Evolutionary conservation across 129 eudicot genomes (phyloP).

Genomic region (Heracleum sosnowskyi): DNA sequence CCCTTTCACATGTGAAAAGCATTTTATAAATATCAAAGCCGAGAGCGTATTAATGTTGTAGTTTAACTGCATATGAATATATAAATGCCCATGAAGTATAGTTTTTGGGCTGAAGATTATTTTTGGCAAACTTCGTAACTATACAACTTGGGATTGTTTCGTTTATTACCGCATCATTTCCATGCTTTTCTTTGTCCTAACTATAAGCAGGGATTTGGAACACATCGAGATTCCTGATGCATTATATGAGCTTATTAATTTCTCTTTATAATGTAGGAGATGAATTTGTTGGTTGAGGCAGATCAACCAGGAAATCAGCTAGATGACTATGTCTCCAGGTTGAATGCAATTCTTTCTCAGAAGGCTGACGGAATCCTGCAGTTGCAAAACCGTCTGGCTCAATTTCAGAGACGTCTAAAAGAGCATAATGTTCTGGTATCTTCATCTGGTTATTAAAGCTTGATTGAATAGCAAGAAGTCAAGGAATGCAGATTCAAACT

Average conservation of each 20-base stretch:
- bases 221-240: background rate
- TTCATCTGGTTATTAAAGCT: constrained; percentile 44
- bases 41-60: background rate
- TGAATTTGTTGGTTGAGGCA: constrained; percentile 88
- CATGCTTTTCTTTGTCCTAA: background rate
- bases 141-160: background rate
- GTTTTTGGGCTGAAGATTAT: background rate
- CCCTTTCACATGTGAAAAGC: background rate
- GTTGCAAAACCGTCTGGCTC: constrained; percentile 79
- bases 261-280: constrained; percentile 49
- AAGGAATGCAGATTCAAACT: background rate
- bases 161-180: background rate
- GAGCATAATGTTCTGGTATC: constrained; percentile 85
- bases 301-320: constrained; percentile 95
- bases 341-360: constrained; percentile 75
- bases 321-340: constrained; percentile 64
- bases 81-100: background rate
- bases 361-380: constrained; percentile 84
- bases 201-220: background rate
- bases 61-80: background rate
- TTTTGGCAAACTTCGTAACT: background rate
- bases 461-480: background rate
- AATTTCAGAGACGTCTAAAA: constrained; percentile 79
- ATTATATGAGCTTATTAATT: background rate
- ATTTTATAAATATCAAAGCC: no score